Conservation (phyloP, 768 basidiomycete genomes). For the Sporobolomyces pararoseus region DNA sequence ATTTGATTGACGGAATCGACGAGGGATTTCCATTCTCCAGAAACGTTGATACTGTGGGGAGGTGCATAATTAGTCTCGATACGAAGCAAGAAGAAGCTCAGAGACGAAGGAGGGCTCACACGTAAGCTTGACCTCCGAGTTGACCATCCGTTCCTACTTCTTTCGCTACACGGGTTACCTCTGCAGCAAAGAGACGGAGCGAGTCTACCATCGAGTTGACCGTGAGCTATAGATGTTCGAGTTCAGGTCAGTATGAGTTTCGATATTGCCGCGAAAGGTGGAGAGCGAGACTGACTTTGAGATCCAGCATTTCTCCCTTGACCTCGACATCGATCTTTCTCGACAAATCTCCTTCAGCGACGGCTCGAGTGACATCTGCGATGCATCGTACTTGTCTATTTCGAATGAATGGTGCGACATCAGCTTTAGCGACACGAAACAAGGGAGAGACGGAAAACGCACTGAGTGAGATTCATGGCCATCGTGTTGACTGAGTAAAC, state of each 20-base stretch:
- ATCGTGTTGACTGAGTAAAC: constrained; percentile 76
- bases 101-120: constrained; percentile 23
- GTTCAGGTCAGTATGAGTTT: not conserved
- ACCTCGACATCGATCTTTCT: constrained; percentile 87
- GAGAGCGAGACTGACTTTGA: constrained; percentile 50
- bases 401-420: no score
- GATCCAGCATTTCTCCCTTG: constrained; percentile 85
- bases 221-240: constrained; percentile 58
- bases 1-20: constrained; percentile 75
- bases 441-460: constrained; percentile 50
- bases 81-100: no score
- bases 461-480: constrained; percentile 51
- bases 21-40: constrained; percentile 69
- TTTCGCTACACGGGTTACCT: constrained; percentile 78
- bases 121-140: constrained; percentile 84
- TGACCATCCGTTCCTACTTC: constrained; percentile 92
- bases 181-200: constrained; percentile 47
- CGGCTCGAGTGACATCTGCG: constrained; percentile 92
- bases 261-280: not conserved
- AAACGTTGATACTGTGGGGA: constrained; percentile 1
- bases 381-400: constrained; percentile 72
- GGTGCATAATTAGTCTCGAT: no score
- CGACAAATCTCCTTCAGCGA: constrained; percentile 77
- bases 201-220: constrained; percentile 87
- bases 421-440: no score